Base-by-base conservation (phyloP, 2,329 filamentous ascomycete species). In the Stenocarpella maydis region DNA sequence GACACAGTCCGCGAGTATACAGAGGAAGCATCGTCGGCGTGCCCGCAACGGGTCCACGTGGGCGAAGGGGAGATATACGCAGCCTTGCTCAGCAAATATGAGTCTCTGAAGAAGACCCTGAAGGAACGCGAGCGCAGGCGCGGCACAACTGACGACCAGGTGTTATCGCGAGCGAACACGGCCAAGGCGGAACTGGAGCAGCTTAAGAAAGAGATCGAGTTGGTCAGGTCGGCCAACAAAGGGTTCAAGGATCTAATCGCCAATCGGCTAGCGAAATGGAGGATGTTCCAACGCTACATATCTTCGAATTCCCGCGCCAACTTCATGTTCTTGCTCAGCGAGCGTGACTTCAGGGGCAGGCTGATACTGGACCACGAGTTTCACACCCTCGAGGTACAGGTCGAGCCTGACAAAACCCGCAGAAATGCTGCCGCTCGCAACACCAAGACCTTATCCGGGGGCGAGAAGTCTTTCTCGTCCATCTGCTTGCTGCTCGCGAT, bases 381-480 rank as follows among this genome's bases (percentile, higher is more conserved):
- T n/a, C 91, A 91, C 74, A 85, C 87, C 68, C 87, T 99, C 45
- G 90, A 95, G 72, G 87, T 99, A 69, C 87, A 92, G 72, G 92
- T 95, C 71, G 88, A 91, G 77, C 89, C 89, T 0, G 89, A 91
- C 71, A 85, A 89, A 76, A 96, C 92, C 26, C 90, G 87, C 73
- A 88, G 86, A 74, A 90, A 87, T 71, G 88, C 87, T 26, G 85
- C 87, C 4, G 94, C 94, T 2, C 89, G 95, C 61, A 92, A 92
- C 76, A 95, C 96, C 28, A 97, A 94, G 81, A 98, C 95, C 0
- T 84, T 99, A 1, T 98, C 95, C 10, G 96, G 96, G 65, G 96
- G 96, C 37, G 96, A 99, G 79, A 99, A 99, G 79, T 98, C 95
- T 0, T 99, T 98, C 79, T 97, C 95, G 4, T 97, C 95, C 4